Base-by-base conservation (phyloP, 345 rosid genomes). In the Theobroma cacao region DNA sequence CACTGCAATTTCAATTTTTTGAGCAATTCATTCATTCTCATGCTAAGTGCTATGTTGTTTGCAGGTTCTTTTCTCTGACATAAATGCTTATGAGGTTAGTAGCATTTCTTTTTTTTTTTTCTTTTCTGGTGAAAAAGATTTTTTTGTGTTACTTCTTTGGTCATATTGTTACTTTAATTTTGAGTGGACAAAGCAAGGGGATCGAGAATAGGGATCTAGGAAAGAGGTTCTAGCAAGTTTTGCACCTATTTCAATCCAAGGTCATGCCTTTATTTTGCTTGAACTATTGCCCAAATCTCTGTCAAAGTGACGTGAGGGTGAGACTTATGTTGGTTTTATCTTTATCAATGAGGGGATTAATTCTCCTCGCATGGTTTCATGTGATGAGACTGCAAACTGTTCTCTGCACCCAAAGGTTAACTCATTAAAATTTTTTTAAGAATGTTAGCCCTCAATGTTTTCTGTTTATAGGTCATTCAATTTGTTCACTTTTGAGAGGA, bases 21-120 rank as follows among this genome's bases (percentile, higher is more conserved):
- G 43, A 31, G 34, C 47, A 58, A 48, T 50, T 38, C 38, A 58
- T 40, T 47, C 45, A 52, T 71, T 33, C 48, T 66, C 1, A 9
- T 47, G 43, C 13, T 31, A 26, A 41, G 52, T 47, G 52, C 30
- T 61, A n/a, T 63, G 1, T n/a, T 67, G n/a, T 78, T 67, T 80
- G 84, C 87, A 92, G 98, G 99, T 96, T 83, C 89, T 94, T 72
- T 90, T 96, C 82, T 91, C 98, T 0, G 99, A 96, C 50, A 82
- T 96, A 62, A 92, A 87, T 77, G 97, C 98, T 0, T 89, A 91
- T 33, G 97, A 91, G 95, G 99, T 92, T 47, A 69, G 86, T 77
- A 6, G 28, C n/a, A 11, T 34, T 22, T 7, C 28, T 60, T 63
- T 22, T 56, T n/a, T n/a, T n/a, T n/a, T n/a, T n/a, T n/a, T n/a